Conservation (phyloP, 2,329 filamentous ascomycete genomes). For the Aspergillus sp. region DNA sequence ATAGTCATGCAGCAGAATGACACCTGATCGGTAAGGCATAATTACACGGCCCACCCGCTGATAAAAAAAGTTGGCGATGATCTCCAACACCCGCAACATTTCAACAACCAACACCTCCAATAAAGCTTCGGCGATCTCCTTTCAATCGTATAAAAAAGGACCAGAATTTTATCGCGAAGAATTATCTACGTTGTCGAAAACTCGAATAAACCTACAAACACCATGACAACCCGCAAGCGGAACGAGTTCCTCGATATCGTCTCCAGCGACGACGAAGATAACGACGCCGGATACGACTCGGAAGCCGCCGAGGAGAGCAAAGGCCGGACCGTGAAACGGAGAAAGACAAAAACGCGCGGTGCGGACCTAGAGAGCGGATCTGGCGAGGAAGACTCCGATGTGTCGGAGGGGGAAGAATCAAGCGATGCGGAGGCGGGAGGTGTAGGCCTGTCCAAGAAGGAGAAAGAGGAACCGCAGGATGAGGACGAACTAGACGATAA, state of each 20-base stretch:
- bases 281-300: conserved; percentile 46
- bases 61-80: conserved; percentile 18
- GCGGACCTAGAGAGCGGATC: conserved; percentile 38
- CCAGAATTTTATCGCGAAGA: background rate
- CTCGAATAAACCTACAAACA: background rate
- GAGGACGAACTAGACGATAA: conserved; percentile 5
- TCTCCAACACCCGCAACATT: background rate
- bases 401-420: conserved; percentile 14
- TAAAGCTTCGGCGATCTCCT: background rate
- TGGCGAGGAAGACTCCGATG: conserved; percentile 15
- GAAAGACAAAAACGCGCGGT: conserved; percentile 25
- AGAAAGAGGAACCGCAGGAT: background rate
- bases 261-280: conserved; percentile 38
- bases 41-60: conserved; percentile 14
- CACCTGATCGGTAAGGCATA: background rate
- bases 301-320: conserved; percentile 45
- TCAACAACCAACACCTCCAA: background rate
- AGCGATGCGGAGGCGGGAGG: conserved; percentile 16
- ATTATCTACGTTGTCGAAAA: background rate
- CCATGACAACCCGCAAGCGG: conserved; percentile 39
- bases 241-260: conserved; percentile 42
- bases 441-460: conserved; percentile 10
- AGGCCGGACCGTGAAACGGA: conserved; percentile 34
- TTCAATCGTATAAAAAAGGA: background rate
- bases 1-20: too few relatives aligned